Base-by-base conservation (phyloP, 2,329 filamentous ascomycete species). In the Claviceps citrina region DNA sequence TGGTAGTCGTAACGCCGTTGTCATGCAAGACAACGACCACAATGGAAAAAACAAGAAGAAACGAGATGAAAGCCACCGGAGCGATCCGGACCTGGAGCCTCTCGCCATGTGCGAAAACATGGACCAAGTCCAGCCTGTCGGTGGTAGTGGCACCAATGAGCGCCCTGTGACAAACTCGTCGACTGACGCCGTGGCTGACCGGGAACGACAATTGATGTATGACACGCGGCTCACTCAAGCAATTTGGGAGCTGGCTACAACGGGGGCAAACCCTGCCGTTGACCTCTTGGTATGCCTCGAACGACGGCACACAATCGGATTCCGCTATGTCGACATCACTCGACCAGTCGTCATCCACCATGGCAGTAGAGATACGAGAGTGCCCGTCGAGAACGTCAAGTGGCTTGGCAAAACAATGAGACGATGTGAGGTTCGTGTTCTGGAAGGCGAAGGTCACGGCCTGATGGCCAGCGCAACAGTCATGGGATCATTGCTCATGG, bases 401-500 rank as follows among this genome's bases (percentile, higher is more conserved):
- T 98, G 91, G 91, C 70, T 98, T 7, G 87, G 86, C 43, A 87
- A 87, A 60, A 83, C 83, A 31, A 96, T 98, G 87, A 77, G 83
- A 24, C 71, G 84, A 36, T 96, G 89, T 58, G 91, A 96, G 57
- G 84, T 98, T 12, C 70, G 89, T 5, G 77, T 96, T 5, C 68
- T 98, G 3, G 83, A 93, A 49, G 85, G 84, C 5, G 89, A 98
- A 58, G 85, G 87, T 3, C 91, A 98, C 55, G 89, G 91, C 0
- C 65, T 98, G 19, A 98, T 98, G 91, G 91, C 91, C 1, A 93
- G 81, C 49, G 87, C 91, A 0, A 68, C 69, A 12, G 89, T 96
- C 33, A 98, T 98, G 91, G 84, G 85, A 32, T 78, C 80, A 16
- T 82, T 96, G n/a, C 65, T 98, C 27, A 89, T 85, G 60, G 91